Evolutionary conservation across 345 rosid species (phyloP).

Genomic region (Linum usitatissimum): DNA sequence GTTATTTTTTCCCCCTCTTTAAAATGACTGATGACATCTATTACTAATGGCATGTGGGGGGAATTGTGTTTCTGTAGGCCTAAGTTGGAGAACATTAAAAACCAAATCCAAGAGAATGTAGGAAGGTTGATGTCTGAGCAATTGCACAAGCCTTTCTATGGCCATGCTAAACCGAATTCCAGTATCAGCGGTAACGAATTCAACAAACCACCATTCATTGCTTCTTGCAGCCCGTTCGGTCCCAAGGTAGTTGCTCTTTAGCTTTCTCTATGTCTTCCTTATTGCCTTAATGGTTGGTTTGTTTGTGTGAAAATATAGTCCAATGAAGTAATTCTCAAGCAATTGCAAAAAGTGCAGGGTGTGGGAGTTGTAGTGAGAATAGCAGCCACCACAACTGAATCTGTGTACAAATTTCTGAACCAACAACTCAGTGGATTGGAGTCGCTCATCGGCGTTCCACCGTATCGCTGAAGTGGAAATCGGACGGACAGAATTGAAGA

Average conservation of each 20-base stretch:
- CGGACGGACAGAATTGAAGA: no score
- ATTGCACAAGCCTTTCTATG: conserved; percentile 36
- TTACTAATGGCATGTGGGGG: neutral
- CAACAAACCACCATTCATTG: conserved; percentile 50
- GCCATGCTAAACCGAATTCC: conserved; percentile 20
- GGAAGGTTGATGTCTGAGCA: conserved; percentile 68
- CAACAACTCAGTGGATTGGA: conserved; percentile 49
- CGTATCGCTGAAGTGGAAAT: conserved; percentile 26
- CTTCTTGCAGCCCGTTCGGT: conserved; percentile 77
- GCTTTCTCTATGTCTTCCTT: neutral
- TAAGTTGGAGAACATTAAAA: conserved; percentile 57
- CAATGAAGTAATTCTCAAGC: neutral
- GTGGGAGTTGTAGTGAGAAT: conserved; percentile 57
- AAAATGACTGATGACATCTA: no score
- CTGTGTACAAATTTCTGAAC: conserved; percentile 65
- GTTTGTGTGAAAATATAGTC: neutral
- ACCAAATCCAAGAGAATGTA: conserved; percentile 62
- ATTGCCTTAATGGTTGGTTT: neutral
- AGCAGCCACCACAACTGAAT: conserved; percentile 74
- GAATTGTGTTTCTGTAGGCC: conserved; percentile 32
- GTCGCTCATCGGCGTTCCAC: conserved; percentile 57
- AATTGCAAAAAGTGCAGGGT: conserved; percentile 31
- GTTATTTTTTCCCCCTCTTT: no score
- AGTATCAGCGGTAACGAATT: conserved; percentile 9
- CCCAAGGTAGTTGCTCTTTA: conserved; percentile 40